Percentiles rank a stretch among this genome's conserved stretches.
These are phyloP conservation scores for Knufia petricola DNA, from an alignment of 2,329 filamentous ascomycete genomes.

Conservation along the genomic window DNA sequence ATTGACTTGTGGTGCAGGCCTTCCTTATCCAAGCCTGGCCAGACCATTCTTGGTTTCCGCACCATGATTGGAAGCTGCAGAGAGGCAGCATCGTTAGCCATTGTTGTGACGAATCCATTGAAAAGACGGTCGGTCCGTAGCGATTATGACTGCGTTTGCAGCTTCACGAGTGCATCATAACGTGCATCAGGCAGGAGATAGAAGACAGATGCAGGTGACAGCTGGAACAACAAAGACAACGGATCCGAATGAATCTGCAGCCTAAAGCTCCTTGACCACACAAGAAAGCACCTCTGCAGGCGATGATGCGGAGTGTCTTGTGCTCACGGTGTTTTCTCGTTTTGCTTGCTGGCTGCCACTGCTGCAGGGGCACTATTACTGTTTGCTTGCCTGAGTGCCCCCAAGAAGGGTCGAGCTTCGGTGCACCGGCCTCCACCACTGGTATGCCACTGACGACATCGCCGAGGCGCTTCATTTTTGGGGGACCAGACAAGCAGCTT, in stretches of 20 bases:
- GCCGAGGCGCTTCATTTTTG: no score
- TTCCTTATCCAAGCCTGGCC: slow-evolving; percentile 22
- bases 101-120: slow-evolving; percentile 23
- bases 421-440: no score
- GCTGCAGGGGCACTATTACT: no score
- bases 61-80: slow-evolving; percentile 24
- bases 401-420: no score
- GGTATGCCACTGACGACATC: no score
- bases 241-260: not conserved
- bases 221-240: not conserved
- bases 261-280: slow-evolving; percentile 5
- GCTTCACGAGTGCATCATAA: slow-evolving; percentile 4
- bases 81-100: slow-evolving; percentile 23
- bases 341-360: no score
- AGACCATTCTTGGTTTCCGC: slow-evolving; percentile 22
- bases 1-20: slow-evolving; percentile 22
- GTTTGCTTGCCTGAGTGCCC: no score
- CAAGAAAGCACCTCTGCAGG: not conserved
- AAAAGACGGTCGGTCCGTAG: slow-evolving; percentile 18
- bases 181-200: not conserved
- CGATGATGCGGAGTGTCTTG: slow-evolving; percentile 8
- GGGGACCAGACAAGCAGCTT: no score
- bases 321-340: no score
- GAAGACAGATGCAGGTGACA: slow-evolving; percentile 5
- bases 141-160: not conserved